Evolutionary conservation across 1,139 yeast genomes (phyloP), one percentile per base, ranked within the genome.

Genomic region (Debaryomycetaceae sp.): DNA sequence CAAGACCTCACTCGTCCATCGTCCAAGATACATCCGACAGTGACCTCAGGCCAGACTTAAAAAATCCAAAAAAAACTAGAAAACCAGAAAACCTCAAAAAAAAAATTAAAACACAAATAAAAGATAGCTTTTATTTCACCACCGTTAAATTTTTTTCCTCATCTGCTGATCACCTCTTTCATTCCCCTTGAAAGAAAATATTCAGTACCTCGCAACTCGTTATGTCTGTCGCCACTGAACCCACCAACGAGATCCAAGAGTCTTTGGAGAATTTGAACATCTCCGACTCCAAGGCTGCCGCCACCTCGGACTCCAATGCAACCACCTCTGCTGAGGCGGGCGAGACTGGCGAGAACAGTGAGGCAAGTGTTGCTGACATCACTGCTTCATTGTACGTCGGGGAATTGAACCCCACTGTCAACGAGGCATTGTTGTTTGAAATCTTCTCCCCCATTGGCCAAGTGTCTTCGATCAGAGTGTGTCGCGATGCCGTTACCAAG

Each of bases 401-500:
- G 56, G 98, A 91, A 71, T 81, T 91, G 56, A 94, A 86, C 65
- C 85, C 91, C 47, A 64, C 83, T 35, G 95, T 91, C 49, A 84
- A 89, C 51, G 99, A 91, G 72, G 96, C 98, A 44, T 75, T 83
- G 54, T 78, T 91, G 56, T 91, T 85, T 60, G 98, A 91, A 70
- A 72, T 89, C 53, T 91, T 91, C 73, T 84, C 95, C 48, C 91
- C 88, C 55, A 75, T 91, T 52, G 98, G 98, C 47, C 91, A 88
- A 56, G 97, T 91, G 42, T 80, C 96, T 25, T 85, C 96, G 41
- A 89, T 91, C 62, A 88, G 97, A 71, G 96, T 91, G 45, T 91
- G 99, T 74, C 91, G 99, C 71, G 97, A 91, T 61, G 95, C 97
- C 46, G 85, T 91, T 48, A 79, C 97, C 61, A 86, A 91, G 73